Evolutionary conservation across 2,329 filamentous ascomycete genomes (phyloP), one percentile per base, ranked within the genome.

Genomic region (Sordariomycetes sp.): DNA sequence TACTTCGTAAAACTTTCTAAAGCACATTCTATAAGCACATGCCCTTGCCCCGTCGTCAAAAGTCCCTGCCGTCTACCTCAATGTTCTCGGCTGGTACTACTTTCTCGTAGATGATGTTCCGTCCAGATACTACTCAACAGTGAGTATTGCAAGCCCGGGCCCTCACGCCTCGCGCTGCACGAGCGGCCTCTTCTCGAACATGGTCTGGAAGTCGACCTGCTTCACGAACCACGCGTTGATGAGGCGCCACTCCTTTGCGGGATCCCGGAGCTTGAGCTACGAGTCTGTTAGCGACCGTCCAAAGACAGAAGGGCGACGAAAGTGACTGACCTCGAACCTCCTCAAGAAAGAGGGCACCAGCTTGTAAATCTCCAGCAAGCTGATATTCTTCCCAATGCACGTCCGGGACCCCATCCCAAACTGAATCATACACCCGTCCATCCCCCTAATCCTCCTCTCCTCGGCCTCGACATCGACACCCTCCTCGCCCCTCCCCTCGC

Each of bases 361-460:
- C 72, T 84, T 84, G 67, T 84, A 83, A 58, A 84, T 81, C 72
- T 84, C 81, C 63, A 84, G 62, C 63, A 84, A 62, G 60, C 77
- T 80, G 53, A 84, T 84, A 60, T 84, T 84, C 75, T 82, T 84
- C 52, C 86, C 86, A 70, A 76, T 86, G 62, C 86, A 89, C 1
- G 86, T 88, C 63, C 85, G 71, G 12, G 80, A 78, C 0, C 86
- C 86, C 69, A 85, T 85, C 1, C 86, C 86, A 67, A 89, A 89
- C 62, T 88, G 84, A 66, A 87, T 75, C 82, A 87, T 84, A n/a
- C 75, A 76, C 1, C 79, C 81, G 62, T 82, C 82, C 85, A 87
- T 87, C 65, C 81, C 78, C 68, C 77, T 79, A 52, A 87, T 71
- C 61, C 80, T 74, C 59, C 75, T 74, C 28, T 82, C 76, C 53